Evolutionary conservation across 2,329 filamentous ascomycete genomes (phyloP).

Genomic region (Penicillium occitanis): DNA sequence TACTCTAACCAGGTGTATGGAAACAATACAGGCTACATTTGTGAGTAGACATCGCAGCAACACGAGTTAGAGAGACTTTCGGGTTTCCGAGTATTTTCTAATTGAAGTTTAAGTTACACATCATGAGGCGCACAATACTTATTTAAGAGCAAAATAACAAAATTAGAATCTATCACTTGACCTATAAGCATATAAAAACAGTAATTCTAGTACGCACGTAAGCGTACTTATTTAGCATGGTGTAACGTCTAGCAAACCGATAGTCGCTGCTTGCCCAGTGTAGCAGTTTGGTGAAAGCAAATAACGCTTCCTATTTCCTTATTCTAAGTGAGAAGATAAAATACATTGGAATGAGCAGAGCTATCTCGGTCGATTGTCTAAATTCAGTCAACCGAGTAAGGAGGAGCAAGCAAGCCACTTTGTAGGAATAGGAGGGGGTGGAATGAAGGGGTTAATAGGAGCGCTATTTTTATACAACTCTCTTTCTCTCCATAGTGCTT

Average conservation of each 20-base stretch:
- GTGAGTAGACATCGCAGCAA: background rate
- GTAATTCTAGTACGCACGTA: background rate
- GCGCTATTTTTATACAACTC: background rate
- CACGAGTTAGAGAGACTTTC: background rate
- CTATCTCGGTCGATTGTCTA: background rate
- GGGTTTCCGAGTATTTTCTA: background rate
- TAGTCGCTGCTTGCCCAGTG: background rate
- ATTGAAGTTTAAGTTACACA: background rate
- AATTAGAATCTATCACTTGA: background rate
- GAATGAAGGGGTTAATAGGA: constrained; percentile 4
- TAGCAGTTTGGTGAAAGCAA: background rate
- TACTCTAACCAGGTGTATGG: background rate
- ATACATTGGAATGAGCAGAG: background rate
- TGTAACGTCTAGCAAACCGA: background rate
- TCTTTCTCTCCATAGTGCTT: no score
- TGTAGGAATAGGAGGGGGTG: background rate
- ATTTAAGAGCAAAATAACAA: no score
- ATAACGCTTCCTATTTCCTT: background rate
- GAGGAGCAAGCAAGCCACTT: background rate
- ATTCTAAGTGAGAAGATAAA: fast-evolving
- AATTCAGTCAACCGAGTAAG: background rate
- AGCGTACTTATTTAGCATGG: background rate
- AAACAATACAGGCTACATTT: background rate
- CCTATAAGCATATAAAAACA: background rate
- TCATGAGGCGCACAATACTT: background rate